Evolutionary conservation across 768 basidiomycete species (phyloP).

Genomic region (Trametes cingulata): DNA sequence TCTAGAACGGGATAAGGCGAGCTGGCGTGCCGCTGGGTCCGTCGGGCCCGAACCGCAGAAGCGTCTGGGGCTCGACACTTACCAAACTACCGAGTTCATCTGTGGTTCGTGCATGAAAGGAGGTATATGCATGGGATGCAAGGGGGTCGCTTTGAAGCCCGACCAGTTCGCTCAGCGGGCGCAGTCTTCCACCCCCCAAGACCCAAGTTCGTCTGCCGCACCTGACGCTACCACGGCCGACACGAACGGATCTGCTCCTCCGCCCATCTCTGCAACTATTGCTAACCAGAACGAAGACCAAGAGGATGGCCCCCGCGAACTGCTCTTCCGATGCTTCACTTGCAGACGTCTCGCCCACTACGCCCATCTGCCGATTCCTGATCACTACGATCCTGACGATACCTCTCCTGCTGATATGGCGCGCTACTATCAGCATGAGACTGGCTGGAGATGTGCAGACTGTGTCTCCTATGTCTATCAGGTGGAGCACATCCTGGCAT

Average conservation of each 20-base stretch:
- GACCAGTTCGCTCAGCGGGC: slow-evolving; percentile 32
- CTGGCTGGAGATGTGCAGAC: slow-evolving; percentile 72
- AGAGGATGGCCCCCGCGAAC: slow-evolving; percentile 37
- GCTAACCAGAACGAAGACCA: slow-evolving; percentile 24
- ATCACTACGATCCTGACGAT: slow-evolving; percentile 34
- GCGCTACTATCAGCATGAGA: slow-evolving; percentile 54
- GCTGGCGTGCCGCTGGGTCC: slow-evolving; percentile 14
- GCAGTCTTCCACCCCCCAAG: neutral
- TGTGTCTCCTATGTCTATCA: slow-evolving; percentile 70
- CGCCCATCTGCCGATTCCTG: slow-evolving; percentile 59
- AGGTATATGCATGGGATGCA: slow-evolving; percentile 77
- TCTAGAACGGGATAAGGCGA: slow-evolving; percentile 28
- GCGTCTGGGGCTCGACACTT: slow-evolving; percentile 45
- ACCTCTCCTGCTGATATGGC: slow-evolving; percentile 47
- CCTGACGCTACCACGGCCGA: neutral
- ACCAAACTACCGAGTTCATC: slow-evolving; percentile 76
- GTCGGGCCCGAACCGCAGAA: slow-evolving; percentile 39
- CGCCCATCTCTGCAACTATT: neutral
- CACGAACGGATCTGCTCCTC: neutral
- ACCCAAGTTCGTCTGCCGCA: neutral
- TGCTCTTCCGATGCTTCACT: slow-evolving; percentile 79
- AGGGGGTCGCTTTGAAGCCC: slow-evolving; percentile 53
- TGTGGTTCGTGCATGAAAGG: slow-evolving; percentile 76
- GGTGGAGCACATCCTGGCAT: slow-evolving; percentile 87
- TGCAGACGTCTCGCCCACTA: slow-evolving; percentile 89